Evolutionary conservation across 208 protist species (phyloP), one percentile per base, ranked within the genome.

Genomic region (Angomonas ambiguus): DNA sequence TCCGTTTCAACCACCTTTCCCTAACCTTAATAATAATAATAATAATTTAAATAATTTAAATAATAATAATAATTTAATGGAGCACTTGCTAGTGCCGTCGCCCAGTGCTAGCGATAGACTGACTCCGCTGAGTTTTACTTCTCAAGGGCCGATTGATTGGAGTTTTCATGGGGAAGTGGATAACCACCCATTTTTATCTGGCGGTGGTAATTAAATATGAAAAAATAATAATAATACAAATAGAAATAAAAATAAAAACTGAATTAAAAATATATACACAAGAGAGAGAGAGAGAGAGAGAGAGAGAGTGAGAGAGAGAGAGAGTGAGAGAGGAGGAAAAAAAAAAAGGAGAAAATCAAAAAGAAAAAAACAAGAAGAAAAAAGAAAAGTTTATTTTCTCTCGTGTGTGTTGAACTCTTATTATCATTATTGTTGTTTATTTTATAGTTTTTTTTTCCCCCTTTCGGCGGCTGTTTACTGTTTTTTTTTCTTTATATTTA

Each of bases 141-240:
- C 38, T 16, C n/a, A n/a, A n/a, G 38, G 72, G 27, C 72, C 73
- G 0, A 32, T 79, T 2, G 65, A 79, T 55, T 83, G 77, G 77
- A 71, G 62, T n/a, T 83, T 76, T 30, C 76, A 74, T 57, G 73
- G 66, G 8, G 70, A 79, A 28, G 25, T 83, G 27, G 72, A 79
- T 10, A 73, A 16, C 16, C 11, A 45, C 8, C 34, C 31, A 48
- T 72, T 64, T 72, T 53, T 64, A 45, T 62, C 67, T 63, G 55
- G 20, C 67, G 6, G 11, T 8, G 8, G 38, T 16, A 8, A n/a
- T n/a, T 45, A n/a, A 16, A 45, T 16, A 45, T n/a, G 16, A 45
- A 45, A 45, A 45, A 16, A n/a, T n/a, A 45, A 45, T 8, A n/a
- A n/a, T 45, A 45, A 45, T 45, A 45, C 16, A 45, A 45, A 45